phyloP scores from a whole-genome alignment of 768 basidiomycete genomes.

The Auricularia cornea region DNA sequence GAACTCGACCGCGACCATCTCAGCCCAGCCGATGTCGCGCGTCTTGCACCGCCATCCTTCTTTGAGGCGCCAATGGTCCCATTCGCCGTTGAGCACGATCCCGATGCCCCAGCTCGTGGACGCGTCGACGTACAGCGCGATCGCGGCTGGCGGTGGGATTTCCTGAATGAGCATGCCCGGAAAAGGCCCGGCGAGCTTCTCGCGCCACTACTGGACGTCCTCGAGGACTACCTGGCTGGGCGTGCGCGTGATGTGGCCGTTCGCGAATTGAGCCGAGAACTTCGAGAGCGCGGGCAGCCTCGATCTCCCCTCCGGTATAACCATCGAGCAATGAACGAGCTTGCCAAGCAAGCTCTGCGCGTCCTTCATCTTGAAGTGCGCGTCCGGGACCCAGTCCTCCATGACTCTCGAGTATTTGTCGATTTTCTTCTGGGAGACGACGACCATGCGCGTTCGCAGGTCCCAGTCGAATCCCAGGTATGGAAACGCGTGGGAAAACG shows the following conservation, averaged over 20 bases:
- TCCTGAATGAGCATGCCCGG: constrained; percentile 9
- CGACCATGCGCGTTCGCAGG: too few species aligned
- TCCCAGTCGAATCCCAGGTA: too few species aligned
- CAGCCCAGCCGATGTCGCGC: neutral
- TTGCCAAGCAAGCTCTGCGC: neutral
- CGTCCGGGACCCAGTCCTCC: neutral
- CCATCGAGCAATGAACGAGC: neutral
- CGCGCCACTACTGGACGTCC: constrained; percentile 28
- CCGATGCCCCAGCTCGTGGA: neutral
- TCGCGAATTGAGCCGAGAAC: neutral
- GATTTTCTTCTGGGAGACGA: too few species aligned
- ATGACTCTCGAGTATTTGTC: too few species aligned
- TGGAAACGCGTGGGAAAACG: too few species aligned
- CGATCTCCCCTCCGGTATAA: neutral
- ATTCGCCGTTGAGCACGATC: neutral
- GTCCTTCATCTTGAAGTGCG: neutral
- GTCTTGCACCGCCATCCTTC: constrained; percentile 20
- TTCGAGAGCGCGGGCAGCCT: neutral
- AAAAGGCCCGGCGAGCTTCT: constrained; percentile 3
- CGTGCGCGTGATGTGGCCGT: neutral
- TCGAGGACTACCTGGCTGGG: constrained; percentile 9
- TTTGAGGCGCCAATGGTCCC: neutral
- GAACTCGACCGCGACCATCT: neutral
- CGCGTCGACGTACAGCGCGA: constrained; percentile 5
- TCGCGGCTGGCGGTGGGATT: constrained; percentile 10